Evolutionary conservation across 2,329 filamentous ascomycete genomes (phyloP).

Genomic region (Fusarium chuoi): DNA sequence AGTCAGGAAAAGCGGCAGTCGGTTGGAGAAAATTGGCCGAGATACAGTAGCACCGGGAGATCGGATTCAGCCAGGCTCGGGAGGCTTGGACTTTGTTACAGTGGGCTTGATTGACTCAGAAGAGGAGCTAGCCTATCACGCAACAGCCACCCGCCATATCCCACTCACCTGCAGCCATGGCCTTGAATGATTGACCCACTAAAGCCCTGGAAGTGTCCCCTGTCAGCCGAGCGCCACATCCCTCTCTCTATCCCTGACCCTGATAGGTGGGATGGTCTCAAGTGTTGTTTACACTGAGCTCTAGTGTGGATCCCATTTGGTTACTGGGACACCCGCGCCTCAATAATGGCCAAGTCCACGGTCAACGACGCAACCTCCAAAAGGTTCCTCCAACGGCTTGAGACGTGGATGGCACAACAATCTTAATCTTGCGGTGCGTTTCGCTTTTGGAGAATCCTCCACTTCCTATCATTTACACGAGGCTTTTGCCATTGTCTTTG

Average conservation of each 20-base stretch:
- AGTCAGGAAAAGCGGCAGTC: constrained; percentile 2
- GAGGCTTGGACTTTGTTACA: constrained; percentile 20
- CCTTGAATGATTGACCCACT: constrained; percentile 14
- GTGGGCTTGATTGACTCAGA: constrained; percentile 9
- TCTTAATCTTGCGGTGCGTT: constrained; percentile 7
- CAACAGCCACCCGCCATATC: constrained; percentile 2
- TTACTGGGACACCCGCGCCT: constrained; percentile 39
- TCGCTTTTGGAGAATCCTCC: constrained; percentile 16
- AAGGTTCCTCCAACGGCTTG: constrained; percentile 25
- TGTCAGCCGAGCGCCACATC: constrained; percentile 32
- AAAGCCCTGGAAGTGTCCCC: constrained; percentile 20
- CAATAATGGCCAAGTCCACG: constrained; percentile 9
- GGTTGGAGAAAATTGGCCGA: constrained; percentile 27
- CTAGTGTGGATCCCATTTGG: constrained; percentile 34
- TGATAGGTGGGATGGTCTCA: constrained; percentile 38
- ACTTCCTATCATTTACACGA: constrained; percentile 4
- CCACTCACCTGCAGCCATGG: constrained; percentile 19
- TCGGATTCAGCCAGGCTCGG: constrained; percentile 31
- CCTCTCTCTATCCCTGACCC: constrained; percentile 6
- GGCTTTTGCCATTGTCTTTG: constrained; percentile 4
- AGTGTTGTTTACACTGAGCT: constrained; percentile 42
- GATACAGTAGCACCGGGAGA: constrained; percentile 33
- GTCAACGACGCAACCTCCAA: constrained; percentile 34
- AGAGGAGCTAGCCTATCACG: constrained; percentile 13
- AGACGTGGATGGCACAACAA: constrained; percentile 30